Base-by-base conservation (phyloP, 495 filamentous ascomycete genomes). In the Xylaria acuta region DNA sequence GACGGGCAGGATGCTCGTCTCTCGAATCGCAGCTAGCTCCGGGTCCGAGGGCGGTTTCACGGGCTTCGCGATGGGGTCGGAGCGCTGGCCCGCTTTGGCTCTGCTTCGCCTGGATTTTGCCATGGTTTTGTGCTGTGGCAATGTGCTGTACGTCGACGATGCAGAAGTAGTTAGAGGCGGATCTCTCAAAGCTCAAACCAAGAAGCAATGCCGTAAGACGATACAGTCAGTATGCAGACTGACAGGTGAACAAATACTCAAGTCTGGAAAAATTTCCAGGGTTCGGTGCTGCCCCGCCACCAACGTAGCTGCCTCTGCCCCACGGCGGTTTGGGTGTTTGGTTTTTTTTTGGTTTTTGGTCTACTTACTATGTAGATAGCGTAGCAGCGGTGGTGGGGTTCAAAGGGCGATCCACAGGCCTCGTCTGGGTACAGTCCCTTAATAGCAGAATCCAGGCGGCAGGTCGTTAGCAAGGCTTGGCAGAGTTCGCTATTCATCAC, bases 1-100 rank as follows among this genome's bases (percentile, higher is more conserved):
- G 5, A 88, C 82, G 22, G 89, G 89, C 56, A 90, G 75, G 73
- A 91, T 88, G 71, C 81, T 84, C 75, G 82, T 77, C 66, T 90
- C 87, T 25, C 88, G 83, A 41, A 91, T 81, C 16, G 85, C 86
- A 47, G 85, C 85, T 41, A 88, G 80, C 76, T 87, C 86, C 16
- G 87, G 86, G 72, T 89, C 87, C 1, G 85, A 76, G 36, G 85
- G 86, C 18, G 84, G 83, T 69, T 88, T 89, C 59, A 83, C 80
- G 20, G 82, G 78, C 76, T 86, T 88, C 62, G 79, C 79, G 51
- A 86, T 82, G 38, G 86, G 86, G 69, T 87, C 82, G 34, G 78
- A 60, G 60, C 82, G 83, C 67, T 80, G 75, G 54, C 76, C 74
- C 5, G 71, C 75, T 47, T 78, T 80, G 62, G 74, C 80, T 65